A percentile compares a stretch with the other conserved stretches of the same genome.
Evolutionary conservation across 176 grass and related monocot species (phyloP).

Genomic region (Zea luxurians): DNA sequence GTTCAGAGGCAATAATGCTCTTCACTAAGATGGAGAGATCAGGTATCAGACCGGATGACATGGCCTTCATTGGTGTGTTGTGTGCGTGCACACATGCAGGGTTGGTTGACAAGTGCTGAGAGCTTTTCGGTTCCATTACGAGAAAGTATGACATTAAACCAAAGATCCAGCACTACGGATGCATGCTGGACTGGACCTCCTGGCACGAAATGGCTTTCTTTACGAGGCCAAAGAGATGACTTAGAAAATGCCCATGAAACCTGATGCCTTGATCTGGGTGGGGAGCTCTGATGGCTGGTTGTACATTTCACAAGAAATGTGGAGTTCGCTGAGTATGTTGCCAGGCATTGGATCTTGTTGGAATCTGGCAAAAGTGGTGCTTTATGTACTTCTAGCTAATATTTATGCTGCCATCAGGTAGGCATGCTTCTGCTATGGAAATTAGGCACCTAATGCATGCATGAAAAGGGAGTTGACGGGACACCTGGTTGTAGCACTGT

Average conservation of each 20-base stretch:
- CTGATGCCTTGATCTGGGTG: constrained; percentile 64
- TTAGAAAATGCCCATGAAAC: constrained; percentile 56
- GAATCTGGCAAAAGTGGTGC: constrained; percentile 58
- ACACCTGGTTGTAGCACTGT: constrained; percentile 58
- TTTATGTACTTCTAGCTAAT: constrained; percentile 51
- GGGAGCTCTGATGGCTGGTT: constrained; percentile 63
- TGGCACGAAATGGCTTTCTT: constrained; percentile 57
- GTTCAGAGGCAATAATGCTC: constrained; percentile 45
- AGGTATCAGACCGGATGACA: constrained; percentile 49
- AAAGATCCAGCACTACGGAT: constrained; percentile 57
- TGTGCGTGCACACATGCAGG: constrained; percentile 54
- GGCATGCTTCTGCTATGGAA: constrained; percentile 43
- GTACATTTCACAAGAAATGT: constrained; percentile 59
- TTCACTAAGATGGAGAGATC: constrained; percentile 47
- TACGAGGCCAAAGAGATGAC: constrained; percentile 45
- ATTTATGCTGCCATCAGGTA: constrained; percentile 53
- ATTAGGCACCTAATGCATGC: constrained; percentile 52
- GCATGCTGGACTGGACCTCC: constrained; percentile 49
- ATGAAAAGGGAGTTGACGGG: constrained; percentile 50
- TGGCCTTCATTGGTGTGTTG: constrained; percentile 47
- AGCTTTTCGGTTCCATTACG: constrained; percentile 51
- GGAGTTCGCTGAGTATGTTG: constrained; percentile 48
- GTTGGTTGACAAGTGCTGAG: constrained; percentile 45
- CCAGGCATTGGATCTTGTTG: constrained; percentile 54
- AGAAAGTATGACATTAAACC: constrained; percentile 48